Evolutionary conservation across 495 filamentous ascomycete species (phyloP).

Genomic region (Aspergillus egyptiacus): DNA sequence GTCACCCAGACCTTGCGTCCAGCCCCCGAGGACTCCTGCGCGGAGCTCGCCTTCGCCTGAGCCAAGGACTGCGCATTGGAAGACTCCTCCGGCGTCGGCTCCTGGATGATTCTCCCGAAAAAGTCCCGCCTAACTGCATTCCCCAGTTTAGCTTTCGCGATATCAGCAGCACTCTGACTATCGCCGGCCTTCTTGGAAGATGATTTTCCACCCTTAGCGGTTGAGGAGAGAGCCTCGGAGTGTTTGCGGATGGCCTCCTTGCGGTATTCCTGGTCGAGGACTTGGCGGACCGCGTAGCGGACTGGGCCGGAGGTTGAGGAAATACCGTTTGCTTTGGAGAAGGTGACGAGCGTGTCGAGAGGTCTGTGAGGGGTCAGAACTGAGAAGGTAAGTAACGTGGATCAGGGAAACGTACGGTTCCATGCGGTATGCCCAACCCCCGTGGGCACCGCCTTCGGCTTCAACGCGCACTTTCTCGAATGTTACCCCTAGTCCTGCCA

Average conservation of each 20-base stretch:
- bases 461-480: constrained; percentile 82
- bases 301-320: constrained; percentile 54
- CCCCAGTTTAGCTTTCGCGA: constrained; percentile 15
- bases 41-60: constrained; percentile 11
- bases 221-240: constrained; percentile 43
- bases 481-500: constrained; percentile 69
- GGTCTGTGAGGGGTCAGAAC: constrained; percentile 37
- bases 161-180: constrained; percentile 28
- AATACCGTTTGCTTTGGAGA: constrained; percentile 33
- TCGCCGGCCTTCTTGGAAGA: constrained; percentile 26
- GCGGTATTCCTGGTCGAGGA: constrained; percentile 80
- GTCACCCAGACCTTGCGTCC: constrained; percentile 79
- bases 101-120: constrained; percentile 68
- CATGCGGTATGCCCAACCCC: constrained; percentile 85
- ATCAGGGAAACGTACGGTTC: constrained; percentile 71
- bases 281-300: constrained; percentile 84
- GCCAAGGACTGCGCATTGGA: background rate
- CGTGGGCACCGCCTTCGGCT: constrained; percentile 45
- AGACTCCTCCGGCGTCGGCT: constrained; percentile 29
- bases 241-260: constrained; percentile 59
- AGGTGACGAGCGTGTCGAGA: constrained; percentile 57
- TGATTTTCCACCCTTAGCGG: constrained; percentile 36
- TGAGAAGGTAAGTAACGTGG: background rate
- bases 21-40: constrained; percentile 30
- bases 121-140: constrained; percentile 70